phyloP scores from a whole-genome alignment of 345 rosid genomes.

The Capsella bursapastoris region DNA sequence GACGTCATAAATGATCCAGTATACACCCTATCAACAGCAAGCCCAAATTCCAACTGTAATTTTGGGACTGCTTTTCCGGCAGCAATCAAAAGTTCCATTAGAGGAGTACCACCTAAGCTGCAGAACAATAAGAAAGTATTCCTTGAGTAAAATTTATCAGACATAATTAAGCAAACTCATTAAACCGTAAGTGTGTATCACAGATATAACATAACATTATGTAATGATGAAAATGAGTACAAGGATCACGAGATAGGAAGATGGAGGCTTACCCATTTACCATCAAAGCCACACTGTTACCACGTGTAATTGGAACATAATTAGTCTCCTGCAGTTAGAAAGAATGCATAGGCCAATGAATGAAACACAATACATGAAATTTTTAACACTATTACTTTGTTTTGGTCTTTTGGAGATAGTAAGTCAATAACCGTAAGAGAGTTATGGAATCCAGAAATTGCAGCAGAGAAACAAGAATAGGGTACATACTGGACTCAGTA shows the following conservation, averaged over 20 bases:
- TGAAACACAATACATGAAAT: conserved; percentile 11
- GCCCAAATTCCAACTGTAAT: conserved; percentile 89
- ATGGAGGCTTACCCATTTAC: conserved; percentile 77
- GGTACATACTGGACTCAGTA: conserved; percentile 71
- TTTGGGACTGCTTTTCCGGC: conserved; percentile 89
- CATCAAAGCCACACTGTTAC: conserved; percentile 90
- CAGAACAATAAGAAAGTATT: conserved; percentile 3
- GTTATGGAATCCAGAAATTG: not conserved
- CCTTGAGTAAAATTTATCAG: not conserved
- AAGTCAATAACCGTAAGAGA: not conserved
- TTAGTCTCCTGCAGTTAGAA: conserved; percentile 76
- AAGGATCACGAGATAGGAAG: conserved; percentile 7
- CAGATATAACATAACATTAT: not conserved
- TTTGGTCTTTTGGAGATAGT: not conserved
- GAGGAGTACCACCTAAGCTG: conserved; percentile 91
- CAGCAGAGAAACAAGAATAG: conserved; percentile 1
- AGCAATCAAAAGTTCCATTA: conserved; percentile 94
- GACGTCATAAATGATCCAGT: conserved; percentile 99
- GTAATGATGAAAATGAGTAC: not conserved
- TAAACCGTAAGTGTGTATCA: not conserved
- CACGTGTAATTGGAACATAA: conserved; percentile 91
- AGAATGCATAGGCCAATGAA: conserved; percentile 9
- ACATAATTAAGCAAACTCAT: conserved; percentile 8
- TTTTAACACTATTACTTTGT: not conserved
- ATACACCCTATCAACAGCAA: conserved; percentile 96